phyloP scores from a whole-genome alignment of 441 rosid genomes.

The Euphorbia celastroides region DNA sequence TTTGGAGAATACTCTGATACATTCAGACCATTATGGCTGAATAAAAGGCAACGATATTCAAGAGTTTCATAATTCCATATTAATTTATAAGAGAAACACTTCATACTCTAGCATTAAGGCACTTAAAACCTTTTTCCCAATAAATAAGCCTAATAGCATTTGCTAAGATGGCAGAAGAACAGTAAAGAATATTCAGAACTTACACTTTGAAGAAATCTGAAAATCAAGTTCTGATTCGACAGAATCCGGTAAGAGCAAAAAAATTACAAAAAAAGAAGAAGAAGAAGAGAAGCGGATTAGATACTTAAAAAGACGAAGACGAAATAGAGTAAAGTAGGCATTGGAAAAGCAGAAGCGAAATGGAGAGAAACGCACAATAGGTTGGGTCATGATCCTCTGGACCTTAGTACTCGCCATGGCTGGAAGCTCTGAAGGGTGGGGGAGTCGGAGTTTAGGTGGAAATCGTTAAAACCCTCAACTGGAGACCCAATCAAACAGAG shows the following conservation, averaged over 20 bases:
- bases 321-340: no score
- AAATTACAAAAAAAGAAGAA: constrained; percentile 10
- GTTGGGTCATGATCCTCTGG: constrained; percentile 90
- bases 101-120: no score
- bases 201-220: constrained; percentile 92
- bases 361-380: constrained; percentile 43
- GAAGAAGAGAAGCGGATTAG: no score
- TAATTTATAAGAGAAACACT: no score
- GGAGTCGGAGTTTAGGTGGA: no score
- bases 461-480: no score
- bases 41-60: background rate
- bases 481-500: no score
- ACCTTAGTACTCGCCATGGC: constrained; percentile 90
- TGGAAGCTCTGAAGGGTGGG: no score
- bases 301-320: no score
- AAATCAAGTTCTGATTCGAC: constrained; percentile 66
- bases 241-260: background rate
- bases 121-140: background rate
- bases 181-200: constrained; percentile 19
- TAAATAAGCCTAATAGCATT: background rate
- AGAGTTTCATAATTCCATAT: background rate
- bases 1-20: background rate
- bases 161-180: background rate
- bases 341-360: no score
- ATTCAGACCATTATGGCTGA: background rate